A percentile compares a stretch with the other conserved stretches of the same genome.
phyloP scores from a whole-genome alignment of 2,329 filamentous ascomycete genomes.

The Scedosporium minutisporum region DNA sequence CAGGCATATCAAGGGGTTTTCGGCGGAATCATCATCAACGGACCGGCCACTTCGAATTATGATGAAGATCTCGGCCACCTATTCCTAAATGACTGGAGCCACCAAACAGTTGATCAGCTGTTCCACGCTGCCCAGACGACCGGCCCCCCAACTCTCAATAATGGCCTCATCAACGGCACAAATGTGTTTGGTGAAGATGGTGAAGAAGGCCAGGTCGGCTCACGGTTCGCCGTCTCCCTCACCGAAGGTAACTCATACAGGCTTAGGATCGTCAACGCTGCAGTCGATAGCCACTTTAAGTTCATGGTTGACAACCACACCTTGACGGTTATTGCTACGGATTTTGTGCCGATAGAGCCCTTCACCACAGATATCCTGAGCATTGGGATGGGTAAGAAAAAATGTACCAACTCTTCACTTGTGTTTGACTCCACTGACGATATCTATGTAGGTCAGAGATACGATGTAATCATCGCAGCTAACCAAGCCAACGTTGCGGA shows the following conservation, averaged over 20 bases:
- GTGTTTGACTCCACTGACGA: not conserved
- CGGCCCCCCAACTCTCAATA: constrained; percentile 30
- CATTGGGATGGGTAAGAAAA: constrained; percentile 29
- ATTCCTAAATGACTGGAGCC: constrained; percentile 50
- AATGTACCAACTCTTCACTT: not conserved
- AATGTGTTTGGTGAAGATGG: constrained; percentile 24
- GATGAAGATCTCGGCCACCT: constrained; percentile 54
- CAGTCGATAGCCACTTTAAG: constrained; percentile 32
- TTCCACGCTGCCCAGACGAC: constrained; percentile 16
- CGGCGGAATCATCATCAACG: constrained; percentile 52
- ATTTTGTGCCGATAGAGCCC: constrained; percentile 48
- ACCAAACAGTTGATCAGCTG: constrained; percentile 30
- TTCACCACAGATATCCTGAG: constrained; percentile 41
- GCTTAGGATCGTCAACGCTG: constrained; percentile 37
- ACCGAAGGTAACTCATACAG: constrained; percentile 32
- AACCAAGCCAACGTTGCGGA: constrained; percentile 18
- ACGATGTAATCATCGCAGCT: constrained; percentile 36
- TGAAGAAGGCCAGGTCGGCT: constrained; percentile 16
- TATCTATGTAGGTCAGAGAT: constrained; percentile 22
- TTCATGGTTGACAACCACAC: constrained; percentile 48
- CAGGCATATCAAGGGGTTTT: constrained; percentile 45
- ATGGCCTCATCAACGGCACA: constrained; percentile 35
- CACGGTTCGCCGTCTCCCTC: constrained; percentile 27
- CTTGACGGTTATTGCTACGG: constrained; percentile 47
- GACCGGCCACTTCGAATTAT: constrained; percentile 47